Base-by-base conservation (phyloP, 371 early-diverging fungal species). In the Mortierella sp. region DNA sequence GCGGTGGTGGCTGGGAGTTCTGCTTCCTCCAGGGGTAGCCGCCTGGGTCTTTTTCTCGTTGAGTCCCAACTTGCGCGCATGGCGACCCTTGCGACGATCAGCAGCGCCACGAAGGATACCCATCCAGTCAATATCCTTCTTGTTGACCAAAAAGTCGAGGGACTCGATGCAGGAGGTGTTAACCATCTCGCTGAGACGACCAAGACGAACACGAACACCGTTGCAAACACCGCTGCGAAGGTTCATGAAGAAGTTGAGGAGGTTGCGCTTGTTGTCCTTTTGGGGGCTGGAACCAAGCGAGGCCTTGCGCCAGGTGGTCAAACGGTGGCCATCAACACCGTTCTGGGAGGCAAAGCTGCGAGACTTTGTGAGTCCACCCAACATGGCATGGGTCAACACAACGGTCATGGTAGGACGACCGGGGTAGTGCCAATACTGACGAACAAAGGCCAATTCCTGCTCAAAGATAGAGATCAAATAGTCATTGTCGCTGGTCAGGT, bases 341-440 rank as follows among this genome's bases (percentile, higher is more conserved):
- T 32, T 68, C 46, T 79, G 74, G 12, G 77, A 82, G 35, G 58
- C 73, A 72, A 79, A 82, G 60, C 71, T 63, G 14, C 80, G 75
- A 32, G 79, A 54, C 65, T 27, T 72, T 11, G 79, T 79, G 55
- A 93, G 75, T 24, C 91, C 92, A 46, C 94, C 93, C 11, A 97
- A 75, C 95, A 96, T 97, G 78, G 92, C 92, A 68, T 94, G 90
- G 3, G 96, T 97, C 77, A 97, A 87, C 75, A 95, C 89, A 4
- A 96, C 90, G 1, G 91, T 90, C 91, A 97, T 92, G 1, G 97
- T 97, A 1, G 97, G 97, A 2, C 97, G 91, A 8, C 97, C 97
- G 14, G 94, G 89, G 72, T 91, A 92, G 70, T 85, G 89, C 96
- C 96, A 97, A 79, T 97, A 91, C 76, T 93, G 91, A 51, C 92